These are phyloP conservation scores for Penicillium arizonense DNA, from an alignment of 495 filamentous ascomycete genomes.

Conservation along the genomic window DNA sequence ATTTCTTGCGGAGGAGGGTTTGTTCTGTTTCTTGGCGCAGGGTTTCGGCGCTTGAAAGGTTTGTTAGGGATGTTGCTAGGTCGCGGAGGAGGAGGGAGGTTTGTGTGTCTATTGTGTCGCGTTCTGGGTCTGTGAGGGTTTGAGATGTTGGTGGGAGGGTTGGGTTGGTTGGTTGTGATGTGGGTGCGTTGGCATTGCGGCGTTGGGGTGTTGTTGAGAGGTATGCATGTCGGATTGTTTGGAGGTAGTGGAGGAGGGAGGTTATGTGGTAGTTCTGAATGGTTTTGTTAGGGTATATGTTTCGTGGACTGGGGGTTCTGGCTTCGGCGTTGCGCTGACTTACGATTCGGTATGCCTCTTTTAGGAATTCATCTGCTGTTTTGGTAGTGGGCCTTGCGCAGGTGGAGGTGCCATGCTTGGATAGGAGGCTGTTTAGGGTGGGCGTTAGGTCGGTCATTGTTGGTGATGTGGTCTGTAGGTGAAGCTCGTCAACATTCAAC, in stretches of 20 bases:
- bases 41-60: slow-evolving; percentile 77
- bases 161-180: slow-evolving; percentile 14
- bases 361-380: slow-evolving; percentile 81
- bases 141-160: slow-evolving; percentile 17
- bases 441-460: slow-evolving; percentile 72
- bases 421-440: slow-evolving; percentile 59
- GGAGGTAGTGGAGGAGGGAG: slow-evolving; percentile 73
- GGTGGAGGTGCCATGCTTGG: slow-evolving; percentile 31
- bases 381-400: slow-evolving; percentile 34
- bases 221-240: slow-evolving; percentile 82
- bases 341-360: slow-evolving; percentile 94
- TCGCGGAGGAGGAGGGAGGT: slow-evolving; percentile 81
- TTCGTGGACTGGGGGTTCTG: slow-evolving; percentile 4
- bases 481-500: slow-evolving; percentile 9
- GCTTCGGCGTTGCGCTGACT: slow-evolving; percentile 20
- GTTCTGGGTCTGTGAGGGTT: slow-evolving; percentile 63
- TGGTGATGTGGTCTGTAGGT: slow-evolving; percentile 5
- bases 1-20: slow-evolving; percentile 66
- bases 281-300: slow-evolving; percentile 9
- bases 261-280: slow-evolving; percentile 79
- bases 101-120: slow-evolving; percentile 78
- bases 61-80: slow-evolving; percentile 71
- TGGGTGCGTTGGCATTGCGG: slow-evolving; percentile 28
- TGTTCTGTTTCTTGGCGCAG: slow-evolving; percentile 72
- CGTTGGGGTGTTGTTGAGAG: slow-evolving; percentile 67